Base-by-base conservation (phyloP, 179 eudicot genomes). In the Beta corolliflora region DNA sequence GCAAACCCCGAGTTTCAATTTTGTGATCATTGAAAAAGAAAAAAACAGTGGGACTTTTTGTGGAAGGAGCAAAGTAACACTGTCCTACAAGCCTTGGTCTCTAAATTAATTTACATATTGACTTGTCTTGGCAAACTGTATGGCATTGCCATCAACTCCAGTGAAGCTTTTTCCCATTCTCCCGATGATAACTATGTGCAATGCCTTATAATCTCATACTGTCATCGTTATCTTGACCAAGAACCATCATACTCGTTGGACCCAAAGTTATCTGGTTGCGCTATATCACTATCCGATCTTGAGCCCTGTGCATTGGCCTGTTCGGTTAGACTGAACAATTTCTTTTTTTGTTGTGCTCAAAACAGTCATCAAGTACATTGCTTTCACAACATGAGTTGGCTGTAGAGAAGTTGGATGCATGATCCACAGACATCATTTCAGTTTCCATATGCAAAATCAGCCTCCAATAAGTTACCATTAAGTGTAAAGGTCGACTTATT, bases 141-240 rank as follows among this genome's bases (percentile, higher is more conserved):
- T 96, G 73, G 94, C 93, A 25, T 96, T 96, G 31, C 98, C 99
- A 65, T 98, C 99, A 81, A 89, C 96, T 66, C 99, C 99, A 15
- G 98, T 79, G 83, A 94, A 59, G 59, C 71, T 36, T 71, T 10
- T 69, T 59, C 16, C 41, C 65, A 58, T 25, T 25, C 29, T 25
- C 29, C 29, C 1, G 29, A 25, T 25, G 29, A 25, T 25, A 25
- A 25, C 29, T 25, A 25, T 25, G 29, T 25, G 61, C 61, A 41
- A 41, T 75, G 81, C 61, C 68, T 68, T 50, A 81, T 73, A 36
- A 79, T 67, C 29, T 55, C 36, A 48, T 29, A 25, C 54, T 71
- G 67, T 85, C 85, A 75, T 64, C 79, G 74, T 55, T 79, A 77
- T 81, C 83, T 67, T 75, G 41, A 63, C 74, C 79, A 61, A 78